These are phyloP conservation scores for Physcomitrium patens DNA, from an alignment of 225 moss, liverwort and hornwort species.

Conservation along the genomic window DNA sequence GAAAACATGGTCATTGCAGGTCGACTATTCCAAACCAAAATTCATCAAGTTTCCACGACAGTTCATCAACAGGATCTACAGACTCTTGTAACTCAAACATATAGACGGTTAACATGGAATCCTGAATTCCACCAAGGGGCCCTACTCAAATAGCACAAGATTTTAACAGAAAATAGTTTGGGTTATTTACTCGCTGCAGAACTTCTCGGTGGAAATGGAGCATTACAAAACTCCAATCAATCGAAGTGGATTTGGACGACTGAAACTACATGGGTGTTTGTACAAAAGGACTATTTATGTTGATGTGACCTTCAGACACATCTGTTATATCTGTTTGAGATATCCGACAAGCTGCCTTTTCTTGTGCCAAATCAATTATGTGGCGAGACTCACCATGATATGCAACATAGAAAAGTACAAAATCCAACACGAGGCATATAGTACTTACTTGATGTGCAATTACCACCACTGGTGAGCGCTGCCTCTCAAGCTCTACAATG, in stretches of 20 bases:
- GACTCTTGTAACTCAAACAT: neutral
- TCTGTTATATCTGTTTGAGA: too few species aligned
- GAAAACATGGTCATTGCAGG: conserved; percentile 2
- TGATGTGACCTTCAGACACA: neutral
- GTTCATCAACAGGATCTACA: neutral
- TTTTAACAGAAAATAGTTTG: neutral
- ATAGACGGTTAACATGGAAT: neutral
- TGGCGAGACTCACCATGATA: neutral
- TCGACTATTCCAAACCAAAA: neutral
- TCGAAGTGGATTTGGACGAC: neutral
- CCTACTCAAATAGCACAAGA: neutral
- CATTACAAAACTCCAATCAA: neutral
- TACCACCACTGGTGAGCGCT: conserved; percentile 78
- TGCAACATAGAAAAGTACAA: neutral
- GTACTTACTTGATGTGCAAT: conserved; percentile 76
- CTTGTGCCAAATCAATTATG: conserved; percentile 1
- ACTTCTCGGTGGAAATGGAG: too few species aligned
- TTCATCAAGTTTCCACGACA: neutral
- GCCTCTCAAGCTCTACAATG: conserved; percentile 87
- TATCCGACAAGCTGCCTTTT: neutral
- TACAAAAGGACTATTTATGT: neutral
- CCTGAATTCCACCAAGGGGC: neutral
- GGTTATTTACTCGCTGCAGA: too few species aligned
- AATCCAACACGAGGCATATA: neutral
- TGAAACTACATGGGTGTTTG: neutral